Conservation (phyloP, 2,329 filamentous ascomycete genomes). For the Aspergillus texensis region DNA sequence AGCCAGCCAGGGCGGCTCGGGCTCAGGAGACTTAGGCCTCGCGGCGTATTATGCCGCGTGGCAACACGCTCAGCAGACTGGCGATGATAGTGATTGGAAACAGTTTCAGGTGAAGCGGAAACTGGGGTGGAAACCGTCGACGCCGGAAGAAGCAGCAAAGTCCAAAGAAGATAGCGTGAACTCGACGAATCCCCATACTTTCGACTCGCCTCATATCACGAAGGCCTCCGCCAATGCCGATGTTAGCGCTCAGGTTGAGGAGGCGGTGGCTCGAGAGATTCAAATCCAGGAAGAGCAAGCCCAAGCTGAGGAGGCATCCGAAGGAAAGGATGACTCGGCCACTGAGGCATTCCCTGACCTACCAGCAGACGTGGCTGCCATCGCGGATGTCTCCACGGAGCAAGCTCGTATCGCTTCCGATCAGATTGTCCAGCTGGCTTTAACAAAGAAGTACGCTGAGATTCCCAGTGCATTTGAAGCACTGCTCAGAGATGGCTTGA, state of each 20-base stretch:
- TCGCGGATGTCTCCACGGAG: slow-evolving; percentile 55
- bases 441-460: slow-evolving; percentile 75
- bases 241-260: slow-evolving; percentile 77
- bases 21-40: slow-evolving; percentile 65
- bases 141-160: slow-evolving; percentile 43
- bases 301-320: slow-evolving; percentile 43
- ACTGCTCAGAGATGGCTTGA: slow-evolving; percentile 80
- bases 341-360: slow-evolving; percentile 32
- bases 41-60: slow-evolving; percentile 91
- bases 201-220: slow-evolving; percentile 64
- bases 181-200: slow-evolving; percentile 45
- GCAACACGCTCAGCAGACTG: slow-evolving; percentile 73
- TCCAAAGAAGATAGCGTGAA: slow-evolving; percentile 26
- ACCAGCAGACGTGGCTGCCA: slow-evolving; percentile 42
- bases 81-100: slow-evolving; percentile 79
- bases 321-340: slow-evolving; percentile 27
- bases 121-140: slow-evolving; percentile 78
- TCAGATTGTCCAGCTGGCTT: slow-evolving; percentile 74
- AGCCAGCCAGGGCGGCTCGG: slow-evolving; percentile 61
- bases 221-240: slow-evolving; percentile 53
- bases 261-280: slow-evolving; percentile 79
- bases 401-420: slow-evolving; percentile 73
- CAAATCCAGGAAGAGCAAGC: slow-evolving; percentile 59
- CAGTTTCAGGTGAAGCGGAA: slow-evolving; percentile 87
- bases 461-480: slow-evolving; percentile 90